These are phyloP conservation scores for Alternaria sp. DNA, from an alignment of 2,329 filamentous ascomycete species.

Conservation along the genomic window DNA sequence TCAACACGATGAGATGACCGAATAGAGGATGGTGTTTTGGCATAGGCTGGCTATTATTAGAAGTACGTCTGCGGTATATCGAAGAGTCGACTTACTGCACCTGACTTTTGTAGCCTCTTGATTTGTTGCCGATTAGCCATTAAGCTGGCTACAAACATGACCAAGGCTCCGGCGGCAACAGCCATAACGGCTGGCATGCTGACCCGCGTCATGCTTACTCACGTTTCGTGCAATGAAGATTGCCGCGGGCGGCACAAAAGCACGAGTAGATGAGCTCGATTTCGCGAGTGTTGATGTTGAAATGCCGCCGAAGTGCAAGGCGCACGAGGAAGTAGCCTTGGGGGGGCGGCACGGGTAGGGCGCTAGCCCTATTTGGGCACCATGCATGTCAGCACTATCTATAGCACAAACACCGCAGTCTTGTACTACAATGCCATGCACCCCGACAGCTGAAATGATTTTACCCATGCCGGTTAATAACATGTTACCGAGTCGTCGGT, in stretches of 20 bases:
- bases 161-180: conserved; percentile 1
- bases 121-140: conserved; percentile 8
- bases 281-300: neutral
- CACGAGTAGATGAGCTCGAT: neutral
- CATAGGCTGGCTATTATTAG: conserved; percentile 17
- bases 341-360: neutral
- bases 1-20: conserved; percentile 18
- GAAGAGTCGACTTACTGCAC: conserved; percentile 2
- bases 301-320: neutral
- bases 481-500: neutral
- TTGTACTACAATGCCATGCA: neutral
- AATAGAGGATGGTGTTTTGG: conserved; percentile 14
- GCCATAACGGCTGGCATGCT: conserved; percentile 5
- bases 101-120: neutral
- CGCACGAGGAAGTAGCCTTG: neutral
- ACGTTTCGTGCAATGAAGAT: neutral
- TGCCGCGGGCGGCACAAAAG: neutral
- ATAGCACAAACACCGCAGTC: neutral
- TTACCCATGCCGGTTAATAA: neutral
- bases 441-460: neutral
- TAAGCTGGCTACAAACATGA: conserved; percentile 2
- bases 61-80: neutral
- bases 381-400: neutral
- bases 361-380: neutral
- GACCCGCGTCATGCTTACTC: conserved; percentile 4